These are phyloP conservation scores for Lachnellula cervina DNA, from an alignment of 2,329 filamentous ascomycete species.

Conservation along the genomic window DNA sequence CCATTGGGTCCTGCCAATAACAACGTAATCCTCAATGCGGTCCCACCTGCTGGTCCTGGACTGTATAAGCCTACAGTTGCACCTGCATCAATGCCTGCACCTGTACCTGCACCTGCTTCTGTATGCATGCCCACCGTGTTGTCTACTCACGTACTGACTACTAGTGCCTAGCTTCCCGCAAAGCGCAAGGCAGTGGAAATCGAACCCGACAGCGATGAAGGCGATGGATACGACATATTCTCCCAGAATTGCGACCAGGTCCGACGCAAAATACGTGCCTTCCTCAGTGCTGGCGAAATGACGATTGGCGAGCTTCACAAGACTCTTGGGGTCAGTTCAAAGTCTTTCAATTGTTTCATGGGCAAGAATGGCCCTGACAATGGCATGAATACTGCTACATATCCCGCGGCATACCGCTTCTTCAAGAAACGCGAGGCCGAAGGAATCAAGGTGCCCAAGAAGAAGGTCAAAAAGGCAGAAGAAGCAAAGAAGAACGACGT, in stretches of 20 bases:
- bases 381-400: constrained; percentile 34
- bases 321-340: constrained; percentile 33
- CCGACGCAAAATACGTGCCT: constrained; percentile 37
- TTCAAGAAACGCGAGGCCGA: constrained; percentile 49
- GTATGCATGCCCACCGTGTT: neutral
- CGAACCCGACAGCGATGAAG: constrained; percentile 16
- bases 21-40: neutral
- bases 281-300: constrained; percentile 40
- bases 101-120: neutral
- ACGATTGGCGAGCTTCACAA: constrained; percentile 40
- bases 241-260: constrained; percentile 32
- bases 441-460: constrained; percentile 37
- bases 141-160: neutral
- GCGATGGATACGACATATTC: constrained; percentile 6
- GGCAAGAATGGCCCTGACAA: constrained; percentile 39
- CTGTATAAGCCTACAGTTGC: neutral
- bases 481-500: constrained; percentile 35
- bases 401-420: constrained; percentile 35
- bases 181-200: constrained; percentile 17
- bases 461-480: constrained; percentile 32
- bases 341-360: constrained; percentile 44
- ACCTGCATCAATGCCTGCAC: neutral
- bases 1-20: neutral
- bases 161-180: neutral
- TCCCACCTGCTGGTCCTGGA: neutral